These are phyloP conservation scores for Stephanodiscus triporus DNA, from an alignment of 108 stramenopile genomes.

Conservation along the genomic window DNA sequence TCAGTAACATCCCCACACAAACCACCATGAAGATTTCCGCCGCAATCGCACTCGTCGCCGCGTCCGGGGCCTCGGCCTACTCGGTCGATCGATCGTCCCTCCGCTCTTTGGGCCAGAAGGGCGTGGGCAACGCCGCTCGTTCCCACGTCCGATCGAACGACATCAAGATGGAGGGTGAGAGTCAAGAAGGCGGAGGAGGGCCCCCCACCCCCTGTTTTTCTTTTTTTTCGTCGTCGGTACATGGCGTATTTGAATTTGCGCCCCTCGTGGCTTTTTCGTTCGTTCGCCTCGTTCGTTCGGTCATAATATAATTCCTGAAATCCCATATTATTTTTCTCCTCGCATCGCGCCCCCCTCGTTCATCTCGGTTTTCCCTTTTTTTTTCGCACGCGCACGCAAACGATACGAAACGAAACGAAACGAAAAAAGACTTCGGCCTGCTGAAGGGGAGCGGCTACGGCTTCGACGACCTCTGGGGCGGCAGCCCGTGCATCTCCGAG, in stretches of 20 bases:
- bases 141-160: conserved; percentile 47
- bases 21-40: conserved; percentile 71
- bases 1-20: not conserved
- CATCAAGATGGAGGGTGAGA: conserved; percentile 87
- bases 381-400: too few species aligned
- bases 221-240: not conserved
- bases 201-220: too few species aligned
- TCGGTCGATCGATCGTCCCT: conserved; percentile 63
- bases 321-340: too few species aligned
- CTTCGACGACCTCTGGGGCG: conserved; percentile 82
- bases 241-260: too few species aligned
- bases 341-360: not conserved
- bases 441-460: conserved; percentile 68
- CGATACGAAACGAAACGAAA: too few species aligned
- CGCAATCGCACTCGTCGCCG: conserved; percentile 54
- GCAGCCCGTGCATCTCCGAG: conserved; percentile 74
- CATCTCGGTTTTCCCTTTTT: not conserved
- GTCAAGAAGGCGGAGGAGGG: too few species aligned
- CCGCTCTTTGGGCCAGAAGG: conserved; percentile 67
- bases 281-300: too few species aligned
- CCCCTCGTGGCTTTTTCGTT: too few species aligned
- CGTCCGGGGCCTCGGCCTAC: conserved; percentile 66
- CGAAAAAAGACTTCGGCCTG: conserved; percentile 90
- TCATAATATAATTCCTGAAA: too few species aligned
- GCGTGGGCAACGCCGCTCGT: conserved; percentile 31